Conservation (phyloP, 768 basidiomycete genomes). For the Suillus clintonianus region DNA sequence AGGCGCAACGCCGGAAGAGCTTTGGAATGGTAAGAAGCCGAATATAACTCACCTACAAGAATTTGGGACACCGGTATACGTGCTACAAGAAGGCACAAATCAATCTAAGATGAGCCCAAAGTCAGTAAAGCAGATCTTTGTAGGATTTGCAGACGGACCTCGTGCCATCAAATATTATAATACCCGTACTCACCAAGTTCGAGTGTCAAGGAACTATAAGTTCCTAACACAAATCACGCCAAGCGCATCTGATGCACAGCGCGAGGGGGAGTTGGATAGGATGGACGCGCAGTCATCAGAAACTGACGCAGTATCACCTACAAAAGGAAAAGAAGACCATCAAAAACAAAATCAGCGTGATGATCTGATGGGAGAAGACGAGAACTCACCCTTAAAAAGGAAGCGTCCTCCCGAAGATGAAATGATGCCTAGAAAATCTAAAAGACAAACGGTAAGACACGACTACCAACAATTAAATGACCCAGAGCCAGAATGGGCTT, state of each 20-base stretch:
- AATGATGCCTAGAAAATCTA: not conserved
- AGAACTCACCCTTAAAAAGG: not conserved
- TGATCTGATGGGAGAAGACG: not conserved
- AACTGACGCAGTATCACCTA: not conserved
- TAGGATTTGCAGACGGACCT: constrained; percentile 12
- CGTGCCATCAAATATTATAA: constrained; percentile 15
- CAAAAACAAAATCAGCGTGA: not conserved
- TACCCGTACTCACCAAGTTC: not conserved
- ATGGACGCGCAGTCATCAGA: not conserved
- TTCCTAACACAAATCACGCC: not conserved
- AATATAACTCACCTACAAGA: constrained; percentile 30
- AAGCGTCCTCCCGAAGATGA: not conserved
- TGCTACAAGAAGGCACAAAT: constrained; percentile 10
- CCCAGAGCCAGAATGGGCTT: not conserved
- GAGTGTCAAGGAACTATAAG: not conserved
- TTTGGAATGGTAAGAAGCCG: constrained; percentile 18
- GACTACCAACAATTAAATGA: not conserved
- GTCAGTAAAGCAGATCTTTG: constrained; percentile 12
- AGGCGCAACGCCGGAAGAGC: not conserved
- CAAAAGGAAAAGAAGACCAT: not conserved
- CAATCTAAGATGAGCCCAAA: constrained; percentile 13
- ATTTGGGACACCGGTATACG: constrained; percentile 17
- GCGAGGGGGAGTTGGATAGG: not conserved
- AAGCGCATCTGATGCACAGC: not conserved
- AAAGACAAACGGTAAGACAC: not conserved